Base-by-base conservation (phyloP, 306 rosid species). In the Argentina anserina region DNA sequence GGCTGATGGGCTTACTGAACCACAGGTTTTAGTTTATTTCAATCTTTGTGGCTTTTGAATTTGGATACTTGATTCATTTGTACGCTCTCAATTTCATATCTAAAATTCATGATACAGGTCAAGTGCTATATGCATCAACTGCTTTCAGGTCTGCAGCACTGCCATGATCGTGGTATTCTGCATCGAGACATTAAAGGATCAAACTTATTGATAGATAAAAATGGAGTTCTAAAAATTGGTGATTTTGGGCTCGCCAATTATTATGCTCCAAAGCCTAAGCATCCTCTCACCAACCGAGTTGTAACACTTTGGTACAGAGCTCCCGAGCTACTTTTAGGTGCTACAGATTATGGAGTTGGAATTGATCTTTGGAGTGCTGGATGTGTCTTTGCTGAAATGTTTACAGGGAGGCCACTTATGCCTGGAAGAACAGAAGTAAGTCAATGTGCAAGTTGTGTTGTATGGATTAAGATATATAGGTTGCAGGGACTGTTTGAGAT, bases 351-450 rank as follows among this genome's bases (percentile, higher is more conserved):
- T 78, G 97, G 92, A 45, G 87, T 85, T 20, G 97, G 97, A 62
- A 82, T 94, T 68, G 98, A 94, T 80, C 86, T 94, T 55, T 94
- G 98, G 98, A 94, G 98, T 83, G 97, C 84, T 52, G 98, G 98
- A 75, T 93, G 98, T 73, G 91, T 93, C 79, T 73, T 92, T 40
- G 94, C 88, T 13, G 97, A 92, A 85, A 88, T 88, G 96, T 92
- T 92, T 71, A 74, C 71, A 21, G 92, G 97, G 45, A 60, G 80
- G 70, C 90, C 97, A 17, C 76, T 92, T 65, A 84, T 92, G 87
- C 92, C 94, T 20, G 97, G 87, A 36, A 86, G 89, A 87, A 88
- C 86, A 18, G 97, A 90, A 94, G 97, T 92, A 72, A 84, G 55
- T 47, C 65, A 28, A 71, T 59, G 6, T 29, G 23, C 29, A 0